Evolutionary conservation across 2,329 filamentous ascomycete genomes (phyloP), one percentile per base, ranked within the genome.

Genomic region (Aspergillus sp.): DNA sequence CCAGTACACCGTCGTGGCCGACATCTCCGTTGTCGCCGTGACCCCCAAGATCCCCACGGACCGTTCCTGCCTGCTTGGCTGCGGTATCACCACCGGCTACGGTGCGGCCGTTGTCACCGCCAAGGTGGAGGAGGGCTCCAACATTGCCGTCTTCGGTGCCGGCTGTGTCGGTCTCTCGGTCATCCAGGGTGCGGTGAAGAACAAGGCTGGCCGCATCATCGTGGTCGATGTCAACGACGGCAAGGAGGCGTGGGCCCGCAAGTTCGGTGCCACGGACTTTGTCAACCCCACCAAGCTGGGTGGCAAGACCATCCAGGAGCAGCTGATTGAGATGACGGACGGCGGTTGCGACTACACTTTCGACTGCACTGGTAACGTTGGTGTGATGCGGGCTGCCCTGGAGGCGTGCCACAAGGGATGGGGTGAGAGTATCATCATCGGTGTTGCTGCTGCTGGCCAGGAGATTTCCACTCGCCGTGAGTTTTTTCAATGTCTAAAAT

Each of bases 361-460:
- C 76, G 95, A 99, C 83, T 98, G 95, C 85, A 99, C 95, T 6
- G 95, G 95, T 62, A 98, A 98, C 73, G 93, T 98, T 56, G 86
- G 88, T 69, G 95, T 99, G 58, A 99, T 96, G 95, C 86, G 95
- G 65, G 90, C 91, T 56, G 95, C 95, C 42, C 87, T 99, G 62
- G 94, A 99, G 83, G 93, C 95, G 52, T 98, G 93, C 83, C 95
- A 99, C 84, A 99, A 99, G 87, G 95, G 95, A 52, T 99, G 95
- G 95, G 95, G 95, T 72, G 87, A 97, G 84, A 96, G 90, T 75
- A 96, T 99, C 78, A 87, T 99, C 77, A 99, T 99, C 72, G 95
- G 95, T 78, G 95, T 99, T 66, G 94, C 94, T 63, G 94, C 94
- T 68, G 94, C 94, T 61, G 94, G 94, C 55, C 93, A 97, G 81